Evolutionary conservation across 768 basidiomycete species (phyloP), one percentile per base, ranked within the genome.

Genomic region (Mycena latifolia): DNA sequence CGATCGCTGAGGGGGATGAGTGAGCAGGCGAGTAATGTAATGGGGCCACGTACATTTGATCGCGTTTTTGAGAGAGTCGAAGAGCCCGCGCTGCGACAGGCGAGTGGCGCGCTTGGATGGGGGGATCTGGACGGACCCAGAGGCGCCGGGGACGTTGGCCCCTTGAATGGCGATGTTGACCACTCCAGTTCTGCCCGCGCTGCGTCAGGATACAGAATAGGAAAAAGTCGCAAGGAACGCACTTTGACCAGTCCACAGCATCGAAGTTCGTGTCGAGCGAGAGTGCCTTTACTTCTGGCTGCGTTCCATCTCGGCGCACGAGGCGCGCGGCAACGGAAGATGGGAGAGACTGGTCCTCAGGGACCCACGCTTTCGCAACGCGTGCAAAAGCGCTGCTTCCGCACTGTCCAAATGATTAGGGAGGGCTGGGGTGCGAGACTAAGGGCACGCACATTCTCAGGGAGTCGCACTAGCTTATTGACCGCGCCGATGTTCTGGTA

Each of bases 401-500:
- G 27, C 64, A 66, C 62, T 62, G 14, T 28, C 17, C 3, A 55
- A 47, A 37, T 11, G 20, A 48, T 41, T 0, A 61, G 46, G 28
- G 3, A 43, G 18, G 28, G 22, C 3, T 5, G 20, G 27, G 37
- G 54, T 39, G 17, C 5, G 55, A 28, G 3, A 39, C 12, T 0
- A 22, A 17, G 39, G 18, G 31, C 28, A 71, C 75, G 31, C 41
- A 80, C 80, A 55, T 69, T 70, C 50, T 80, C 75, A 1, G 81
- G 80, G 0, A 81, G 65, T 25, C 79, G 74, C 33, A 81, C 78
- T 31, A 82, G 63, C 46, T 80, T 83, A 41, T 76, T 76, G 51
- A 70, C 77, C 9, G 78, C 78, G 17, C 79, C 61, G n/a, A 22
- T 53, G 41, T 50, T 69, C 57, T 61, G 52, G 54, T 62, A 73